Evolutionary conservation across 2,329 filamentous ascomycete species (phyloP).

Genomic region (Aspergillus piperis): DNA sequence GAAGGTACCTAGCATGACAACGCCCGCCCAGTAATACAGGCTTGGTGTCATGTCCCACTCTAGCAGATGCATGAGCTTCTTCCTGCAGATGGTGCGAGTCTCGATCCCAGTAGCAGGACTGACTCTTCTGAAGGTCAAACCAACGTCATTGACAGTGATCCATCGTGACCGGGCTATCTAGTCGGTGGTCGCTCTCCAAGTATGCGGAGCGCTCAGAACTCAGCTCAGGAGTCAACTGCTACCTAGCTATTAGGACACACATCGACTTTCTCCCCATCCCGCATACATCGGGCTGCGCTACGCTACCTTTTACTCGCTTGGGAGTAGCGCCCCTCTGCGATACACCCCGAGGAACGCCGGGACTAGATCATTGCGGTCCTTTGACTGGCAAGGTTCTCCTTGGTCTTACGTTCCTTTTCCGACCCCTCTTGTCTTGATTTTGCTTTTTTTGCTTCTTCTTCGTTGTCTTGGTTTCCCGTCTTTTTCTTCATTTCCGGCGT

Average conservation of each 20-base stretch:
- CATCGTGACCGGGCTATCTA: background rate
- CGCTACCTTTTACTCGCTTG: background rate
- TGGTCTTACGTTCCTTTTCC: background rate
- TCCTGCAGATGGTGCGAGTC: background rate
- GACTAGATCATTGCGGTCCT: background rate
- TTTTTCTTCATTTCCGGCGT: background rate
- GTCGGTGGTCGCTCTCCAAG: background rate
- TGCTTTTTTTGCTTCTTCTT: background rate
- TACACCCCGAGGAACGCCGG: background rate
- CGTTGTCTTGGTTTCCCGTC: background rate
- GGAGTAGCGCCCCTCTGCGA: background rate
- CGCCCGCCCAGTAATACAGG: background rate
- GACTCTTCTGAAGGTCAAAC: background rate
- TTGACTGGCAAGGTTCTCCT: background rate
- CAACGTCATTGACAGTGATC: background rate
- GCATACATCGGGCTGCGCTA: background rate
- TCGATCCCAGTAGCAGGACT: background rate
- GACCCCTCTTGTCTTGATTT: background rate
- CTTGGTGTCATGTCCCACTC: background rate
- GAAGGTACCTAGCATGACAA: background rate
- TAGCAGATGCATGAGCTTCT: background rate
- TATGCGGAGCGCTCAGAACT: background rate
- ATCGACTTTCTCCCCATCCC: background rate
- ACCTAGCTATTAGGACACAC: background rate
- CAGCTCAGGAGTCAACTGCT: background rate